phyloP scores from a whole-genome alignment of 495 filamentous ascomycete genomes.

The Xylaria longipes region DNA sequence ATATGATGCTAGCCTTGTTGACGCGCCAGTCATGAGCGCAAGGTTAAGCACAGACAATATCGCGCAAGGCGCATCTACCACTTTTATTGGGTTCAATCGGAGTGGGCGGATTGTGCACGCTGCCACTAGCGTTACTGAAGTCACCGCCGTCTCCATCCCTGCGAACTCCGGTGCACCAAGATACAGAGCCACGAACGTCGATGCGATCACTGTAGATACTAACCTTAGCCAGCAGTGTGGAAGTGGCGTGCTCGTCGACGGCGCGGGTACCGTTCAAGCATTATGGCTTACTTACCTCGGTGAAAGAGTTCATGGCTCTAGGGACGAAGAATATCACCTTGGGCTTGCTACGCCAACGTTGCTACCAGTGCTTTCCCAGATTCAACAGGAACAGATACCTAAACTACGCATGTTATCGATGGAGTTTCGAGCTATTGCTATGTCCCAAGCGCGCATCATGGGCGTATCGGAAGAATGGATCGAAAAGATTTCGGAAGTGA shows the following conservation, averaged over 20 bases:
- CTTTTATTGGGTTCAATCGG: conserved; percentile 97
- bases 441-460: conserved; percentile 98
- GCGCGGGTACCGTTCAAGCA: conserved; percentile 91
- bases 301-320: conserved; percentile 79
- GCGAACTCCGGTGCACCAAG: conserved; percentile 90
- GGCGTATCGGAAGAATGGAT: conserved; percentile 97
- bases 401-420: conserved; percentile 88
- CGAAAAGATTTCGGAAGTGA: conserved; percentile 80
- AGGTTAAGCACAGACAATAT: conserved; percentile 80
- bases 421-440: conserved; percentile 93
- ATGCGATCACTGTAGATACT: conserved; percentile 97
- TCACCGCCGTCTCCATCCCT: conserved; percentile 95
- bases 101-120: conserved; percentile 92
- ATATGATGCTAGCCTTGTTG: conserved; percentile 90
- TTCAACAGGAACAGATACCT: conserved; percentile 78
- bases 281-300: conserved; percentile 97
- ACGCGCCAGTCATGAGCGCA: conserved; percentile 90
- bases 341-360: conserved; percentile 89
- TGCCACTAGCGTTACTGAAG: conserved; percentile 94
- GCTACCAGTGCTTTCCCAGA: conserved; percentile 81
- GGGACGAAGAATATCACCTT: conserved; percentile 97
- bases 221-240: conserved; percentile 88
- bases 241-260: conserved; percentile 88
- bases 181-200: conserved; percentile 94
- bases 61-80: conserved; percentile 86